Conservation (phyloP, 1,139 yeast genomes). For the Nakaseomyces sp. region DNA sequence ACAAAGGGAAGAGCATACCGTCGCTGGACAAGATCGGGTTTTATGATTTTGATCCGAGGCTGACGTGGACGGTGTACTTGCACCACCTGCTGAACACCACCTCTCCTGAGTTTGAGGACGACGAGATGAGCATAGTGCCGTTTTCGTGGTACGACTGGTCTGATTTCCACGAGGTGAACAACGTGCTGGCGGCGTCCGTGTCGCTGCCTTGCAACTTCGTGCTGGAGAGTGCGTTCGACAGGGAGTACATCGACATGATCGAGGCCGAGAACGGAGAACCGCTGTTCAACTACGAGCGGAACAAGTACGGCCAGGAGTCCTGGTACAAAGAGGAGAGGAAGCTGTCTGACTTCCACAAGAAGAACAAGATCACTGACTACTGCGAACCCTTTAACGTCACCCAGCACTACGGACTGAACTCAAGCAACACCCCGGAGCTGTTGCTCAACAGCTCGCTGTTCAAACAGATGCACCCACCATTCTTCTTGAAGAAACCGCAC, state of each 20-base stretch:
- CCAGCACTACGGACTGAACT: neutral
- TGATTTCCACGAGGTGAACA: slow-evolving; percentile 21
- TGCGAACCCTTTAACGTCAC: slow-evolving; percentile 3
- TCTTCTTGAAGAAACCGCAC: slow-evolving; percentile 8
- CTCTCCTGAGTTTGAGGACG: slow-evolving; percentile 1
- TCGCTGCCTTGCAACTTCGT: slow-evolving; percentile 15
- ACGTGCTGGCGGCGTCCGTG: slow-evolving; percentile 9
- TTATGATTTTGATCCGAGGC: slow-evolving; percentile 24
- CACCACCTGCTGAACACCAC: slow-evolving; percentile 10
- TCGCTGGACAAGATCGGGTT: slow-evolving; percentile 15
- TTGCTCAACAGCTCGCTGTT: slow-evolving; percentile 4
- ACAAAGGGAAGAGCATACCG: slow-evolving; percentile 11
- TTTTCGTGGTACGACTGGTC: slow-evolving; percentile 29
- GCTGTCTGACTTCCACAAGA: slow-evolving; percentile 4
- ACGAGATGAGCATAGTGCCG: neutral
- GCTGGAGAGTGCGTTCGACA: slow-evolving; percentile 15
- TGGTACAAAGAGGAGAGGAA: slow-evolving; percentile 11
- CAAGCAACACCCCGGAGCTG: slow-evolving; percentile 5
- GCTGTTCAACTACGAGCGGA: slow-evolving; percentile 12
- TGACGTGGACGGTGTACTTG: slow-evolving; percentile 20
- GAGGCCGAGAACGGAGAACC: slow-evolving; percentile 13
- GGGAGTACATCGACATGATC: slow-evolving; percentile 7
- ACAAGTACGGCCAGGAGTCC: slow-evolving; percentile 9
- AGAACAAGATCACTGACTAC: slow-evolving; percentile 2
- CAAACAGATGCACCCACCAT: slow-evolving; percentile 8